Percentiles rank a stretch among this genome's conserved stretches.
Conservation (phyloP, 176 grass and related monocot species). For the Chrysopogon serrulatus region DNA sequence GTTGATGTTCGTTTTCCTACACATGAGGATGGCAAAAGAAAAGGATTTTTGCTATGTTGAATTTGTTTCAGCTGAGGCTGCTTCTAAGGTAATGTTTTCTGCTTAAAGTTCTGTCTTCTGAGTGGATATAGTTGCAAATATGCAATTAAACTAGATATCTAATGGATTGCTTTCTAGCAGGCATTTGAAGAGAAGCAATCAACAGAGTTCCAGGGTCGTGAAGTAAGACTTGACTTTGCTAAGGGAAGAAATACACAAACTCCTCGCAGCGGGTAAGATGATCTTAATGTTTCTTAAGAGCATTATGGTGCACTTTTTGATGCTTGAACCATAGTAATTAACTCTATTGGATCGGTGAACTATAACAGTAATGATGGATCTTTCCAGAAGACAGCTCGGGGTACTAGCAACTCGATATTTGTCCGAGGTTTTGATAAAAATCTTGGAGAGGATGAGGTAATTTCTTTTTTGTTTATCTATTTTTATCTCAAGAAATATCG, state of each 20-base stretch:
- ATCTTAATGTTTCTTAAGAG: not conserved
- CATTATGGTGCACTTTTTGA: not conserved
- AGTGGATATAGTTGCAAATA: not conserved
- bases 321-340: not conserved
- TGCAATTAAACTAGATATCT: not conserved
- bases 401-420: constrained; percentile 52
- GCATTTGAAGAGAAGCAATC: constrained; percentile 48
- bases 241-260: constrained; percentile 47
- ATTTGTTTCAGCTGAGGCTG: constrained; percentile 59
- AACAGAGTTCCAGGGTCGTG: constrained; percentile 50
- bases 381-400: constrained; percentile 51
- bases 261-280: constrained; percentile 58
- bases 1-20: constrained; percentile 55
- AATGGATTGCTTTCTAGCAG: constrained; percentile 29
- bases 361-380: constrained; percentile 54
- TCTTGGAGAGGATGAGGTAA: constrained; percentile 57
- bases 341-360: not conserved
- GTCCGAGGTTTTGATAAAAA: constrained; percentile 64
- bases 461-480: not conserved
- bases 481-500: not conserved
- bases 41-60: constrained; percentile 76
- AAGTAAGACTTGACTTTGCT: constrained; percentile 66
- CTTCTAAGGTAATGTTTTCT: constrained; percentile 42
- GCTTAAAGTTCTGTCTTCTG: not conserved
- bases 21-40: constrained; percentile 49